Evolutionary conservation across 495 filamentous ascomycete species (phyloP), one percentile per base, ranked within the genome.

Genomic region (Aspergillus carlsbadensis): DNA sequence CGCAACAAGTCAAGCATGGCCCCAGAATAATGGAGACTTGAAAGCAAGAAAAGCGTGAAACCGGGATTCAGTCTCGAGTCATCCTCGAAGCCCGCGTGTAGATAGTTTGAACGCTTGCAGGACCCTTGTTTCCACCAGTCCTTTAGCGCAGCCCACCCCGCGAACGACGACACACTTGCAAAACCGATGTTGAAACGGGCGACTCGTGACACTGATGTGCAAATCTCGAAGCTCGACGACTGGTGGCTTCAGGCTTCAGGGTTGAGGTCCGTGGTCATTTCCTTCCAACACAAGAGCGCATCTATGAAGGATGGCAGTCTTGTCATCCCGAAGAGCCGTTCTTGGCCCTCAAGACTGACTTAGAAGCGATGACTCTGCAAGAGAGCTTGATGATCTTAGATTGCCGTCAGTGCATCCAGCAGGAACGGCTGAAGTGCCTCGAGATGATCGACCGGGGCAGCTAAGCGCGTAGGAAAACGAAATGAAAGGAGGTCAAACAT

Each of bases 71-170:
- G 42, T 39, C 41, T 47, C n/a, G 18, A 39, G 21, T 26, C 48
- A 18, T n/a, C 10, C 14, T 41, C 31, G 20, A 10, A 40, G 14
- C 37, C 14, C 37, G 24, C 52, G 24, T 29, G 3, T 47, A 8
- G 5, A 20, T 17, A 8, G 5, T 37, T 17, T 20, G 15, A 11
- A 10, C 20, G 39, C 39, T 56, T 51, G 47, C 49, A 52, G 36
- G 49, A 52, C 36, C 49, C 49, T 24, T 42, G 35, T 52, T 42
- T 33, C 37, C 37, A 35, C 44, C 18, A n/a, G 48, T 41, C 24
- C 14, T 21, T 31, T 52, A 41, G 48, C 24, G 48, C 36, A 29
- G 13, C 48, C 36, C 39, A 24, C 48, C 48, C 48, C 48, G 20
- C 48, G 48, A 52, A 52, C 36, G 48, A 41, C 29, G 3, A 48